phyloP scores from a whole-genome alignment of 2,329 filamentous ascomycete species.

The Beauveria bassiana region DNA sequence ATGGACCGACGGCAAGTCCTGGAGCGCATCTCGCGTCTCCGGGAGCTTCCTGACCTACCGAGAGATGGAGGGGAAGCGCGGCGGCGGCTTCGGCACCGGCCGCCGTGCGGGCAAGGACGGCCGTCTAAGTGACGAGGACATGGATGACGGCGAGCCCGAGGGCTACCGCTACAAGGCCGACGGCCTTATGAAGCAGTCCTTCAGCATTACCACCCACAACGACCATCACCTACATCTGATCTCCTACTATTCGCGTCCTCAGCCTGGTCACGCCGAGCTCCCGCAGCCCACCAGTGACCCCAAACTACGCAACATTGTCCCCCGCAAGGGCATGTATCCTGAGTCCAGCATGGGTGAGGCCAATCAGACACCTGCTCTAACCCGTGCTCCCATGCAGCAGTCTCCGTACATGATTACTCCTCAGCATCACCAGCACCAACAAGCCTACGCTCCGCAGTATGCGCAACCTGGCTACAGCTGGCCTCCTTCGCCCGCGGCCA shows the following conservation, averaged over 20 bases:
- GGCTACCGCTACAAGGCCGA: constrained; percentile 94
- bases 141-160: constrained; percentile 76
- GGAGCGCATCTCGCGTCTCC: constrained; percentile 95
- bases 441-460: constrained; percentile 33
- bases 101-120: constrained; percentile 63
- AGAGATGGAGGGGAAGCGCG: constrained; percentile 98
- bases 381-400: constrained; percentile 60
- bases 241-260: constrained; percentile 86
- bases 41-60: constrained; percentile 96
- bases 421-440: constrained; percentile 26
- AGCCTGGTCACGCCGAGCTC: constrained; percentile 63
- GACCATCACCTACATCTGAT: constrained; percentile 92
- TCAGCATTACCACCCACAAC: constrained; percentile 90
- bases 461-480: constrained; percentile 40
- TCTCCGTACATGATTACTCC: constrained; percentile 30
- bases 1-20: constrained; percentile 98
- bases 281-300: constrained; percentile 78
- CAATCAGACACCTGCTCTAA: constrained; percentile 71
- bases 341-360: constrained; percentile 88
- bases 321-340: constrained; percentile 91
- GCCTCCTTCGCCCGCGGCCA: constrained; percentile 49
- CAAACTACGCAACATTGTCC: constrained; percentile 70
- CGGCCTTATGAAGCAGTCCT: constrained; percentile 98
- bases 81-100: constrained; percentile 60
- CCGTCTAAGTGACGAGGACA: constrained; percentile 76